A percentile compares a stretch with the other conserved stretches of the same genome.
Conservation (phyloP, 1,284 basidiomycete species). For the Melampsora occidentalis region DNA sequence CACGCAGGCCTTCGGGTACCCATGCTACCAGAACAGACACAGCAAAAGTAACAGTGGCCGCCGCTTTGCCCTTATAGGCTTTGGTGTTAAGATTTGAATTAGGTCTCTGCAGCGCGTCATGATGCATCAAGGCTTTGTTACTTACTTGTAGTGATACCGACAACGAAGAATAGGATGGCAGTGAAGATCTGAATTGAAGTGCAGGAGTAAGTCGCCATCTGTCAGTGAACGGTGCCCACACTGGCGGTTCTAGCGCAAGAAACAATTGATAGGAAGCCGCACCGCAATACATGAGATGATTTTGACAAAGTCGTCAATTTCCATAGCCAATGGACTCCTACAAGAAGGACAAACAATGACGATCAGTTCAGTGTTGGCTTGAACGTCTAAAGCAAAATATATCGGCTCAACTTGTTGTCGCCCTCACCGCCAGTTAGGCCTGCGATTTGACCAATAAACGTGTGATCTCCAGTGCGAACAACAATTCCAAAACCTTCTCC, state of each 20-base stretch:
- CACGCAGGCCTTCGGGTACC: slow-evolving; percentile 59
- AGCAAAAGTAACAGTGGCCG: slow-evolving; percentile 65
- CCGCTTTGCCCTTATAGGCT: slow-evolving; percentile 64
- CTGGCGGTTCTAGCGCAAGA: too few species aligned
- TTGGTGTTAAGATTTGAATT: neutral
- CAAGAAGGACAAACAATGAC: neutral
- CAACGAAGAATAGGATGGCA: slow-evolving; percentile 65
- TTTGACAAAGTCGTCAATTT: slow-evolving; percentile 65
- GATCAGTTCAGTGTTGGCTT: neutral
- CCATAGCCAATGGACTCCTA: slow-evolving; percentile 62
- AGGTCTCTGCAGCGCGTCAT: neutral
- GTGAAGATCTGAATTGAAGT: slow-evolving; percentile 57
- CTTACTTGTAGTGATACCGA: slow-evolving; percentile 61
- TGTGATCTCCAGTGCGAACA: slow-evolving; percentile 66
- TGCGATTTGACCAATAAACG: slow-evolving; percentile 67
- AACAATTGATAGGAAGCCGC: neutral
- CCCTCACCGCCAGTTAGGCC: slow-evolving; percentile 64
- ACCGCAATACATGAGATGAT: slow-evolving; percentile 56
- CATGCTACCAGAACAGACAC: slow-evolving; percentile 71
- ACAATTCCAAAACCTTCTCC: slow-evolving; percentile 69
- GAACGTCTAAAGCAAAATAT: neutral
- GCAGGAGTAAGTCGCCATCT: neutral
- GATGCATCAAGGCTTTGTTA: neutral
- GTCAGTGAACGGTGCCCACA: too few species aligned
- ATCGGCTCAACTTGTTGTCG: slow-evolving; percentile 58